Percentiles rank a stretch among this genome's conserved stretches.
Evolutionary conservation across 805 yeast species (phyloP).

Genomic region (Hanseniaspora pseudoguilliermondii): DNA sequence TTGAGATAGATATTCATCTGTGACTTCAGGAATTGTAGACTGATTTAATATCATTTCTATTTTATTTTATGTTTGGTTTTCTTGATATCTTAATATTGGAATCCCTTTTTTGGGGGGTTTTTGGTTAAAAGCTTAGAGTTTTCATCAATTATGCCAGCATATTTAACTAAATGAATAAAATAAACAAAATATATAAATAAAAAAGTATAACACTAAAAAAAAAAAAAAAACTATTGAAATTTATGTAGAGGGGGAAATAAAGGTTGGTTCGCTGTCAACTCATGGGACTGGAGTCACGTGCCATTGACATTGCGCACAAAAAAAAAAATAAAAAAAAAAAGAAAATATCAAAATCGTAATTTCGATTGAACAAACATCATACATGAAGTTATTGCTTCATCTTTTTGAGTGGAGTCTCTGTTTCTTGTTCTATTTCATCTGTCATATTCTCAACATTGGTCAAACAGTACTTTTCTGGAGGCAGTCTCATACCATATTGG

Average conservation of each 20-base stretch:
- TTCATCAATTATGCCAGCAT: no score
- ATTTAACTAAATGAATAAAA: no score
- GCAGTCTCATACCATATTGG: constrained; percentile 81
- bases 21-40: constrained; percentile 54
- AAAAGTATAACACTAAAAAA: neutral
- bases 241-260: neutral
- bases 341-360: no score
- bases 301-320: neutral
- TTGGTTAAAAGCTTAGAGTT: no score
- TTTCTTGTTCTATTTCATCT: neutral
- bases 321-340: neutral
- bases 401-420: neutral
- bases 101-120: neutral
- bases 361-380: neutral
- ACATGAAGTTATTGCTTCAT: neutral
- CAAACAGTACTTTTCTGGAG: constrained; percentile 93
- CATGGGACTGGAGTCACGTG: no score
- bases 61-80: neutral
- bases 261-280: neutral
- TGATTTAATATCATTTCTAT: constrained; percentile 32
- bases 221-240: neutral
- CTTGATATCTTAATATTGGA: neutral
- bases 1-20: constrained; percentile 45
- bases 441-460: constrained; percentile 32
- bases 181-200: no score